Conservation (phyloP, 805 yeast genomes). For the Cyberlindnera bimundalis region DNA sequence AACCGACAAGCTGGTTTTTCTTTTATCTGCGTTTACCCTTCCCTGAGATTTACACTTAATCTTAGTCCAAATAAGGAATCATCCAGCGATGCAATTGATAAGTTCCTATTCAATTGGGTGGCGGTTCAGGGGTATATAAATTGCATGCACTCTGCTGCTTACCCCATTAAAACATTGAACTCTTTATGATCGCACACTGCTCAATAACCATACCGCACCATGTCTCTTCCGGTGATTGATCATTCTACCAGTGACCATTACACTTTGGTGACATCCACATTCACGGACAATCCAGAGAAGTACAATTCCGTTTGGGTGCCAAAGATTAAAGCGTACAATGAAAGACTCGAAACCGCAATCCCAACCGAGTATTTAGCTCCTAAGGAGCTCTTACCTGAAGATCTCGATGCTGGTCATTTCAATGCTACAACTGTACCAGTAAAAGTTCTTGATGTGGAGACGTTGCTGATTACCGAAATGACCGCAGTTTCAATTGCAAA, state of each 20-base stretch:
- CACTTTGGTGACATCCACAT: slow-evolving; percentile 5
- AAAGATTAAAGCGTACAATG: slow-evolving; percentile 23
- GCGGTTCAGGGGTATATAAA: no score
- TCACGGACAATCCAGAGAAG: slow-evolving; percentile 15
- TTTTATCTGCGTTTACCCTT: no score
- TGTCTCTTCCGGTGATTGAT: slow-evolving; percentile 12
- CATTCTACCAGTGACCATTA: slow-evolving; percentile 13
- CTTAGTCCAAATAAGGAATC: background rate
- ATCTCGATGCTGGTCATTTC: slow-evolving; percentile 23
- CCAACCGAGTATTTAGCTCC: slow-evolving; percentile 27
- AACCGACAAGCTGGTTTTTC: no score
- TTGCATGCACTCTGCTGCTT: no score
- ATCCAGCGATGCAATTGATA: background rate
- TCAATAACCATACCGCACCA: background rate
- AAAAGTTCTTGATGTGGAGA: slow-evolving; percentile 20
- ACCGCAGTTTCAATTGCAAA: slow-evolving; percentile 14
- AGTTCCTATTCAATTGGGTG: background rate
- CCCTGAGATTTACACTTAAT: no score
- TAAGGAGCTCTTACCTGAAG: slow-evolving; percentile 18
- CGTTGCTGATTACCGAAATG: slow-evolving; percentile 15
- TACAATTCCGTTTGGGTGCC: slow-evolving; percentile 25
- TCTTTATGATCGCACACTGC: no score
- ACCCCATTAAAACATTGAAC: no score
- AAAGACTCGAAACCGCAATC: slow-evolving; percentile 18
- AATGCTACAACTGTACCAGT: slow-evolving; percentile 24